Conservation (phyloP, 441 rosid species). For the Mallotus repandus region DNA sequence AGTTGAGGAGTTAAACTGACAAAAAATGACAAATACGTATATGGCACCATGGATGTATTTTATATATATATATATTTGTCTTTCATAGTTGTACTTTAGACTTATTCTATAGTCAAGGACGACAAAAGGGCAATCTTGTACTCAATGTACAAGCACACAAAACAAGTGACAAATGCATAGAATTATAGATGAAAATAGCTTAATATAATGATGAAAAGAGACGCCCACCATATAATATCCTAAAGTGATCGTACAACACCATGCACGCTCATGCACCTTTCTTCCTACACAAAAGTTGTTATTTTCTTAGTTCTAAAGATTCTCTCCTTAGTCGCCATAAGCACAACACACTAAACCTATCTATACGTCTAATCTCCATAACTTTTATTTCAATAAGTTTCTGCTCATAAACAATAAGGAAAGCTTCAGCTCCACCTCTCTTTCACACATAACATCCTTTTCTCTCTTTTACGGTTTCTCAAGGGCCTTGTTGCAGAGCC, state of each 20-base stretch:
- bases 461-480: conserved; percentile 28
- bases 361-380: no score
- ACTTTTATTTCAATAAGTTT: background rate
- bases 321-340: background rate
- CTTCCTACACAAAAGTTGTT: conserved; percentile 7
- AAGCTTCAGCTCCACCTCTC: background rate
- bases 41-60: no score
- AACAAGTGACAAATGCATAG: background rate
- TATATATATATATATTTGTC: no score
- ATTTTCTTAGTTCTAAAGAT: background rate
- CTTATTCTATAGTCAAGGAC: no score
- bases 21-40: no score
- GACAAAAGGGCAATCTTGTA: background rate
- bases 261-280: conserved; percentile 21
- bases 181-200: background rate
- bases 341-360: background rate
- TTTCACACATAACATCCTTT: no score
- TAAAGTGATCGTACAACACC: background rate
- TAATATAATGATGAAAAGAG: background rate
- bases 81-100: no score
- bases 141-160: background rate
- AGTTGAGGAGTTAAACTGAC: no score
- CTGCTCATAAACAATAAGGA: no score
- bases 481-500: conserved; percentile 42
- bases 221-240: background rate